Evolutionary conservation across 495 filamentous ascomycete species (phyloP).

Genomic region (Aspergillus campestris): DNA sequence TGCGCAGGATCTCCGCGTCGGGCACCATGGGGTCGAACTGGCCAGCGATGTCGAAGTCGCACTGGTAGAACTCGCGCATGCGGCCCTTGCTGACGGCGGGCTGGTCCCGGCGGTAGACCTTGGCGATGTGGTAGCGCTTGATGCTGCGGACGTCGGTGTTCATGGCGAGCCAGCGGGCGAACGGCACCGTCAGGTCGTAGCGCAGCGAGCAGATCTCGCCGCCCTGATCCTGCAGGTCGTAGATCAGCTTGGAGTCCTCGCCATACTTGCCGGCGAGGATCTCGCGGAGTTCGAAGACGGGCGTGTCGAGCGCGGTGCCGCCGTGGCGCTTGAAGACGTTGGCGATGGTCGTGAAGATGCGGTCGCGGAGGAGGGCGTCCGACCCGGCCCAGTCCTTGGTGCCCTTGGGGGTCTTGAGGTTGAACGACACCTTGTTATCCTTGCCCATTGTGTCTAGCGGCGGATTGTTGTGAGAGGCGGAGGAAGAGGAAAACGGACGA

Average conservation of each 20-base stretch:
- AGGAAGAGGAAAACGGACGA: slow-evolving; percentile 23
- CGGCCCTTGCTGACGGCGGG: slow-evolving; percentile 80
- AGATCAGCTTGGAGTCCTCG: slow-evolving; percentile 86
- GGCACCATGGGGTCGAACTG: slow-evolving; percentile 88
- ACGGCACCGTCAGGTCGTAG: slow-evolving; percentile 90
- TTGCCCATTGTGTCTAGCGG: slow-evolving; percentile 24
- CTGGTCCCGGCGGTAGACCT: slow-evolving; percentile 77
- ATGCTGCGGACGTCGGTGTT: slow-evolving; percentile 64
- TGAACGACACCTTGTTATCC: slow-evolving; percentile 27
- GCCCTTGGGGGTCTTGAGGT: slow-evolving; percentile 43
- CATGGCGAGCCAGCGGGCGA: slow-evolving; percentile 82
- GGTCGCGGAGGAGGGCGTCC: slow-evolving; percentile 51
- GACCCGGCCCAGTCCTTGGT: slow-evolving; percentile 30
- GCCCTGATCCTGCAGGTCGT: slow-evolving; percentile 79
- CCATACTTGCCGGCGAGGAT: slow-evolving; percentile 86
- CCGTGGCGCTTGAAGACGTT: slow-evolving; percentile 86
- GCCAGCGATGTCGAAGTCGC: slow-evolving; percentile 95
- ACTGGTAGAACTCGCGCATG: slow-evolving; percentile 97
- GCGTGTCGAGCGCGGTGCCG: slow-evolving; percentile 78
- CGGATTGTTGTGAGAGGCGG: slow-evolving; percentile 12
- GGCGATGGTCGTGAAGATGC: slow-evolving; percentile 72
- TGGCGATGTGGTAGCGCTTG: slow-evolving; percentile 84
- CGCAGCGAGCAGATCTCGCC: slow-evolving; percentile 78
- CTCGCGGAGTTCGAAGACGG: slow-evolving; percentile 69
- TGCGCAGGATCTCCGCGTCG: slow-evolving; percentile 84